Evolutionary conservation across 2,329 filamentous ascomycete genomes (phyloP), one percentile per base, ranked within the genome.

Genomic region (Arachnomyces sp.): DNA sequence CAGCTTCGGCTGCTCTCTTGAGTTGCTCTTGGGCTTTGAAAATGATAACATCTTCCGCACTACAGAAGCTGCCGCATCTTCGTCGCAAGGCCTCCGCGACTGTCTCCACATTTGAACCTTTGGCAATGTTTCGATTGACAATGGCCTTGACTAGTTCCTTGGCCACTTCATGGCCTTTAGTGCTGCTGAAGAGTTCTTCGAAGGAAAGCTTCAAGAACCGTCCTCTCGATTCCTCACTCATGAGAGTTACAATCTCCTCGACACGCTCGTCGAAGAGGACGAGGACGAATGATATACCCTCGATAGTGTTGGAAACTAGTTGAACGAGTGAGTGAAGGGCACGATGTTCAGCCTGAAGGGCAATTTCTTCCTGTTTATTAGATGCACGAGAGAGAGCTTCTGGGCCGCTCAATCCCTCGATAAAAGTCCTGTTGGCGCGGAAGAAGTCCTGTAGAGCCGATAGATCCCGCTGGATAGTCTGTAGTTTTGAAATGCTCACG

Each of bases 11-110:
- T 1, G 90, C 90, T 50, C 86, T 78, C 70, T 94, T 93, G 39
- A 96, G 70, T 54, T 90, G 84, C 62, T 98, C 92, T 59, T 96
- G 90, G 0, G 92, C 92, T 64, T 94, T 96, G 79, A 98, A 98
- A 51, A 95, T 90, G 48, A 96, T 81, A 2, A 96, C 92, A 66
- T 98, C 92, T 49, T 98, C 90, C 0, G 90, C 81, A 55, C 89
- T 95, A 62, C 92, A 98, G 73, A 98, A 98, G 64, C 84, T 95
- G 46, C 92, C 93, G 52, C 92, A 98, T 52, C 89, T 79, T 52
- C 92, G 76, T 34, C 92, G 78, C 36, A 98, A 68, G n/a, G 89
- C 87, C 62, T 98, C 92, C 0, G 92, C 90, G 16, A 98, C 88
- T 0, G 89, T 95, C 65, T 98, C 93, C 14, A 98, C 90, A 48